These are phyloP conservation scores for Coniochaeta sp. DNA, from an alignment of 2,329 filamentous ascomycete genomes.

Conservation along the genomic window DNA sequence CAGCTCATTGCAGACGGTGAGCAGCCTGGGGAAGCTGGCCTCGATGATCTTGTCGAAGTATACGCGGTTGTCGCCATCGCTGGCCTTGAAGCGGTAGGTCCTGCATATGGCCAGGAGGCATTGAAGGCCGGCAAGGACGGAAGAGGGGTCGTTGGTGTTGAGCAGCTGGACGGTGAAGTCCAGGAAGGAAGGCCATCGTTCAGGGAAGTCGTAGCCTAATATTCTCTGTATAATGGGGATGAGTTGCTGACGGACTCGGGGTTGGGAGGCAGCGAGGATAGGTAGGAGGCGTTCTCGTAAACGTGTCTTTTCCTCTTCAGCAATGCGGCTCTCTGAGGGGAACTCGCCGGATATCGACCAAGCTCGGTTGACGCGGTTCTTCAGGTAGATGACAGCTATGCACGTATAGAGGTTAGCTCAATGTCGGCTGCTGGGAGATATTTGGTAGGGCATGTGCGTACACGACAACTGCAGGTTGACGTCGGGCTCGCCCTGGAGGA, in stretches of 20 bases:
- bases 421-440: slow-evolving; percentile 7
- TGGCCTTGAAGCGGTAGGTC: slow-evolving; percentile 86
- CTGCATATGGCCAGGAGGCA: slow-evolving; percentile 92
- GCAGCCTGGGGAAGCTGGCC: slow-evolving; percentile 78
- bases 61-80: slow-evolving; percentile 65
- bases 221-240: slow-evolving; percentile 94
- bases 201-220: slow-evolving; percentile 89
- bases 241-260: slow-evolving; percentile 83
- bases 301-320: slow-evolving; percentile 81
- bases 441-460: slow-evolving; percentile 40
- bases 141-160: slow-evolving; percentile 75
- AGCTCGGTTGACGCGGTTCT: slow-evolving; percentile 91
- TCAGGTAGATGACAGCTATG: slow-evolving; percentile 90
- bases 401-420: slow-evolving; percentile 9
- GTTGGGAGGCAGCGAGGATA: slow-evolving; percentile 72
- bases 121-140: slow-evolving; percentile 88
- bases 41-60: slow-evolving; percentile 96
- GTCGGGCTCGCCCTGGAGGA: slow-evolving; percentile 84
- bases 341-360: slow-evolving; percentile 77
- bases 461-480: slow-evolving; percentile 78
- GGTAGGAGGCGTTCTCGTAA: slow-evolving; percentile 86
- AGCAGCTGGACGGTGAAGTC: slow-evolving; percentile 86
- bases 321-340: slow-evolving; percentile 65
- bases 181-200: slow-evolving; percentile 90
- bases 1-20: slow-evolving; percentile 80